Percentiles rank a stretch among this genome's conserved stretches.
phyloP scores from a whole-genome alignment of 1,139 yeast genomes.

The Saccharomyces uvarum region DNA sequence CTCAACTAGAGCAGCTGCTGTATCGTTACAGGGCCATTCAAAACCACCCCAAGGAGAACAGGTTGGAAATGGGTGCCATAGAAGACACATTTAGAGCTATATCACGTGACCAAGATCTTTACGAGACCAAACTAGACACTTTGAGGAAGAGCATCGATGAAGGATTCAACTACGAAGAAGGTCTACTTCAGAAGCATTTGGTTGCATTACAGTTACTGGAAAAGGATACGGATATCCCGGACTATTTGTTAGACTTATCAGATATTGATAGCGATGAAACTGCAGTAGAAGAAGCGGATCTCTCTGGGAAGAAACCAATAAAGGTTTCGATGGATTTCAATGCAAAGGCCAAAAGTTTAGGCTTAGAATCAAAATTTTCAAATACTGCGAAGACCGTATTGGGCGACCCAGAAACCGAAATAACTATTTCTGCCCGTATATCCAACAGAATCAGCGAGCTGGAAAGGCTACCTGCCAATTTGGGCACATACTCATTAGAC shows the following conservation, averaged over 20 bases:
- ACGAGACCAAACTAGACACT: conserved; percentile 27
- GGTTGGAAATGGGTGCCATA: conserved; percentile 30
- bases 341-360: conserved; percentile 30
- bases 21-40: conserved; percentile 29
- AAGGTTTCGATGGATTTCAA: conserved; percentile 30
- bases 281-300: neutral
- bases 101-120: conserved; percentile 35
- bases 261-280: conserved; percentile 7
- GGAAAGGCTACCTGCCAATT: conserved; percentile 67
- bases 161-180: conserved; percentile 37
- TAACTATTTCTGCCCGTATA: conserved; percentile 46
- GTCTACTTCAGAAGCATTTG: conserved; percentile 57
- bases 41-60: conserved; percentile 21
- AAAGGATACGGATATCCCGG: conserved; percentile 71
- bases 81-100: conserved; percentile 32
- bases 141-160: conserved; percentile 26
- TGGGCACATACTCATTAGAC: conserved; percentile 53
- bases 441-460: conserved; percentile 67
- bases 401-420: conserved; percentile 40
- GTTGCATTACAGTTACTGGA: conserved; percentile 69
- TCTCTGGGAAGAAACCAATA: conserved; percentile 22
- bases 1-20: conserved; percentile 27
- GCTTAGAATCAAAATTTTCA: conserved; percentile 32
- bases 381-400: conserved; percentile 25
- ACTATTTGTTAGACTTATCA: conserved; percentile 32